Evolutionary conservation across 2,329 filamentous ascomycete species (phyloP).

Genomic region (Penicillium sp.): DNA sequence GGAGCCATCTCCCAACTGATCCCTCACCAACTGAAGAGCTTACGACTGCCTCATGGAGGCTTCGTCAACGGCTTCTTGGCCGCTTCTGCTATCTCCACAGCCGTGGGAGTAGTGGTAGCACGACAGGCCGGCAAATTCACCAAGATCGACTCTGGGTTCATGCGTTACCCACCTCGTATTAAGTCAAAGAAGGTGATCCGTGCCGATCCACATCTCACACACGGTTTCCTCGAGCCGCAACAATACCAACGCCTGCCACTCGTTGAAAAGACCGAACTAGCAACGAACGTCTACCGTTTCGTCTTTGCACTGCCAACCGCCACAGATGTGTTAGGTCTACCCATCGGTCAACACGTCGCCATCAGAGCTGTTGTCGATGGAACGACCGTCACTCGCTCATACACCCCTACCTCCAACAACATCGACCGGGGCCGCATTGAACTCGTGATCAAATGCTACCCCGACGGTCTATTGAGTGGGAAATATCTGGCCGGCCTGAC

Average conservation of each 20-base stretch:
- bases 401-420: slow-evolving; percentile 41
- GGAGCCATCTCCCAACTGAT: slow-evolving; percentile 2
- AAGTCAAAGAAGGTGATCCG: slow-evolving; percentile 35
- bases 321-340: slow-evolving; percentile 43
- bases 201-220: slow-evolving; percentile 32
- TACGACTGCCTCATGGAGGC: slow-evolving; percentile 9
- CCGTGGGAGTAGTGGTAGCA: slow-evolving; percentile 7
- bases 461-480: slow-evolving; percentile 25
- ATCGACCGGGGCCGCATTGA: slow-evolving; percentile 26
- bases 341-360: slow-evolving; percentile 49
- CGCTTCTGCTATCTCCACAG: slow-evolving; percentile 10
- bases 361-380: slow-evolving; percentile 43
- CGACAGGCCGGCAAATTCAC: slow-evolving; percentile 9
- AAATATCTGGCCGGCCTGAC: slow-evolving; percentile 25
- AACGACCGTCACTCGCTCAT: slow-evolving; percentile 43
- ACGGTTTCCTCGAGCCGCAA: slow-evolving; percentile 44
- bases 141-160: slow-evolving; percentile 17
- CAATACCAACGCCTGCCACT: slow-evolving; percentile 43
- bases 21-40: slow-evolving; percentile 1
- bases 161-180: slow-evolving; percentile 29
- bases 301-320: slow-evolving; percentile 43
- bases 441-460: slow-evolving; percentile 29
- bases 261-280: slow-evolving; percentile 16
- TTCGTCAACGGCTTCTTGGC: slow-evolving; percentile 12
- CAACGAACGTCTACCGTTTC: slow-evolving; percentile 35